Evolutionary conservation across 306 rosid species (phyloP).

Genomic region (Amphicarpaea edgeworthii): DNA sequence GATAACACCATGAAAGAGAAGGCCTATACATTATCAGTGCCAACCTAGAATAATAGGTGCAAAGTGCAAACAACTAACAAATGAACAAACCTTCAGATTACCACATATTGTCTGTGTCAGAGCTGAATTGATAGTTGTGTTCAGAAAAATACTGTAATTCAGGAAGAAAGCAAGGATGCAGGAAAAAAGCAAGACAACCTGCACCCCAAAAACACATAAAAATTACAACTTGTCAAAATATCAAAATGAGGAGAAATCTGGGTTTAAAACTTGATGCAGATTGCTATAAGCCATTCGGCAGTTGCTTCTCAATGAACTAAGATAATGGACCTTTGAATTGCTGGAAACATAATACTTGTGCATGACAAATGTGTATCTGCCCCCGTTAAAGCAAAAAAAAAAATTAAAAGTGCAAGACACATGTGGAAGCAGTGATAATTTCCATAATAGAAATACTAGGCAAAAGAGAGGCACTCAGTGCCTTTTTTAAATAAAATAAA

Average conservation of each 20-base stretch:
- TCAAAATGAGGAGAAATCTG: slow-evolving; percentile 20
- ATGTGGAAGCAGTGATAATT: slow-evolving; percentile 4
- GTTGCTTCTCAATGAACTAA: slow-evolving; percentile 13
- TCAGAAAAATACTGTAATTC: slow-evolving; percentile 83
- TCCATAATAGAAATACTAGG: not conserved
- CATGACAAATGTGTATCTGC: not conserved
- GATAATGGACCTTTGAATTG: not conserved
- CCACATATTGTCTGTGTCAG: slow-evolving; percentile 85
- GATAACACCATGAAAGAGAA: slow-evolving; percentile 26
- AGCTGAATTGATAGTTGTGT: slow-evolving; percentile 91
- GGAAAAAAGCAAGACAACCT: slow-evolving; percentile 78
- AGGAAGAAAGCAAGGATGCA: slow-evolving; percentile 83
- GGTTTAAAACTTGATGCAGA: not conserved
- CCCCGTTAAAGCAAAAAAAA: not conserved
- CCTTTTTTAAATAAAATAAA: too few relatives aligned
- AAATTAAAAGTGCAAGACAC: not conserved
- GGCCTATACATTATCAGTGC: not conserved
- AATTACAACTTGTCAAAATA: slow-evolving; percentile 16
- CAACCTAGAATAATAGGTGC: slow-evolving; percentile 9
- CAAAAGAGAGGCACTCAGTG: too few relatives aligned
- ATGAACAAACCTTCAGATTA: slow-evolving; percentile 73
- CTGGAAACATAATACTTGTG: not conserved
- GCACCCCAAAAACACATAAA: slow-evolving; percentile 33
- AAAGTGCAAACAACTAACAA: slow-evolving; percentile 18
- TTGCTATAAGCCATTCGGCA: not conserved